phyloP scores from a whole-genome alignment of 331 rosid species.

The Pyrus hybrid region DNA sequence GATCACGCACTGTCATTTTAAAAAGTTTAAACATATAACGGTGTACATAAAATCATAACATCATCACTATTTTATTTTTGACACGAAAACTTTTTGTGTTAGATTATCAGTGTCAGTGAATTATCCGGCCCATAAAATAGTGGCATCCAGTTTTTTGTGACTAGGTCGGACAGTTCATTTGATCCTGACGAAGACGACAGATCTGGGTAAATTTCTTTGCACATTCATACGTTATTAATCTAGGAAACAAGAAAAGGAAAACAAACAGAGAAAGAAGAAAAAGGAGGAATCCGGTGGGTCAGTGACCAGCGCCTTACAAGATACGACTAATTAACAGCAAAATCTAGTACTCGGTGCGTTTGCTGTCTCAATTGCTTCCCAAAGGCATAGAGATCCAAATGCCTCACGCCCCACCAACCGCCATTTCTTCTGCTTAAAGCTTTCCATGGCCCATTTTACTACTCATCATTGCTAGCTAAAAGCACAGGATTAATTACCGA shows the following conservation, averaged over 20 bases:
- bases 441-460: constrained; percentile 32
- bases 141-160: no score
- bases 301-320: not conserved
- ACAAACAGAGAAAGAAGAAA: not conserved
- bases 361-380: constrained; percentile 10
- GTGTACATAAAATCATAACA: no score
- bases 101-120: no score
- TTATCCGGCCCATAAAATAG: no score
- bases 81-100: no score
- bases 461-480: constrained; percentile 13
- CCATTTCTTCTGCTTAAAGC: constrained; percentile 58
- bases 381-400: constrained; percentile 44
- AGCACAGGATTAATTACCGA: not conserved
- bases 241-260: not conserved
- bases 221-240: no score
- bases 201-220: no score
- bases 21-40: no score
- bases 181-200: no score
- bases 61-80: no score
- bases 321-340: not conserved
- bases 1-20: rapidly evolving
- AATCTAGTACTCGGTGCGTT: not conserved
- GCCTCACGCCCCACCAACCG: constrained; percentile 40
- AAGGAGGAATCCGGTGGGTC: not conserved
- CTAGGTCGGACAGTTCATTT: no score